Evolutionary conservation across 441 rosid genomes (phyloP), one percentile per base, ranked within the genome.

Genomic region (Viola pubescens): DNA sequence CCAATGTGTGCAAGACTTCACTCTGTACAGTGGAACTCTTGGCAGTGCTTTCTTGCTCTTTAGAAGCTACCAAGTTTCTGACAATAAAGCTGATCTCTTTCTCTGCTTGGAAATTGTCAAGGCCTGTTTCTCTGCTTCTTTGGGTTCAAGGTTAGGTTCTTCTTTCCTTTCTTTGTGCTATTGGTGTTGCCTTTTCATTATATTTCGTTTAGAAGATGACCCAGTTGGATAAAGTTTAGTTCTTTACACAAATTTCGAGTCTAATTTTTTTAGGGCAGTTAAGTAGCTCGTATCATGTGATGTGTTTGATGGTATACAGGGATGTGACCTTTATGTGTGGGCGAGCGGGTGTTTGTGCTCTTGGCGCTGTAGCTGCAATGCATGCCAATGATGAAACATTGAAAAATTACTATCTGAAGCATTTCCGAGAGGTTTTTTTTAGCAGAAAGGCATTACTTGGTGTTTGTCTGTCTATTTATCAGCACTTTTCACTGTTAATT

Each of bases 321-420:
- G 77, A 65, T 52, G 81, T 81, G 65, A 79, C 83, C 4, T 83
- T 86, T 64, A 68, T 83, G 62, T 76, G 85, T 46, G 85, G 89
- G 13, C 63, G 66, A 41, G 79, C 81, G 46, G 87, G 89, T 55
- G 84, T 86, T 60, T 81, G 64, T 70, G 85, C 87, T 39, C 79
- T 86, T 44, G 92, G 87, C 38, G 89, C 88, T 68, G 86, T 78
- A n/a, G 67, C 76, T 51, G 89, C 89, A 38, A 79, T 73, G 65
- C 71, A 78, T 61, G 66, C 75, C 7, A 75, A 84, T 73, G 84
- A 81, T 60, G 68, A 73, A 59, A 68, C 63, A 56, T 70, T 78
- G 70, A 66, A 67, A 52, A 70, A 71, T 69, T 60, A 9, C 70
- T 81, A 79, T 75, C 70, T 83, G 60, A 64, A 54, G 14, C 71